Evolutionary conservation across 1,284 basidiomycete genomes (phyloP).

Genomic region (Coriolopsis trogii): DNA sequence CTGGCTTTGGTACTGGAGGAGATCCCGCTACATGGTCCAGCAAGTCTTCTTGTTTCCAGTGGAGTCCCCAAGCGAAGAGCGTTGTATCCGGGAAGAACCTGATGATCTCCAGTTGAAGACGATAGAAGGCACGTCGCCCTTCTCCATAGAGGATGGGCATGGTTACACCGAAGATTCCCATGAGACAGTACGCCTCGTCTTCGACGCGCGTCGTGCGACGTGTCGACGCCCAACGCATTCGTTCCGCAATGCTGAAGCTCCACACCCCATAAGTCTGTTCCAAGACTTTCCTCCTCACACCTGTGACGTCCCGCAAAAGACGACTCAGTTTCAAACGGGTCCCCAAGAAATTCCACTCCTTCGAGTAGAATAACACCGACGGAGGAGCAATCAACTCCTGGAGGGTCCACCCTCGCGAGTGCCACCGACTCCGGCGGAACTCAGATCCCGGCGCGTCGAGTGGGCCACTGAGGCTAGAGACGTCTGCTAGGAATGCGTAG

Average conservation of each 20-base stretch:
- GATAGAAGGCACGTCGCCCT: background rate
- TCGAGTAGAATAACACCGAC: constrained; percentile 1
- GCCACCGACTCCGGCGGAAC: background rate
- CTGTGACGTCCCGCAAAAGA: background rate
- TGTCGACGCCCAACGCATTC: constrained; percentile 1
- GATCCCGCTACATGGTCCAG: no score
- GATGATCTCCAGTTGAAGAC: constrained; percentile 8
- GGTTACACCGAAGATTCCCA: constrained; percentile 1
- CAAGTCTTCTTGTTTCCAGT: background rate
- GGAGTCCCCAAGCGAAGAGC: constrained; percentile 8
- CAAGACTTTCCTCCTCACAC: background rate
- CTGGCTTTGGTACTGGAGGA: no score
- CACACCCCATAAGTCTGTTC: background rate
- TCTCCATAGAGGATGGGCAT: constrained; percentile 11
- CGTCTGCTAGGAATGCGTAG: constrained; percentile 3
- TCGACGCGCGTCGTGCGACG: background rate
- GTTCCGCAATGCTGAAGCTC: constrained; percentile 1
- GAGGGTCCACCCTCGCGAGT: background rate
- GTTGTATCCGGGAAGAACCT: background rate
- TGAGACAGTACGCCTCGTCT: constrained; percentile 6
- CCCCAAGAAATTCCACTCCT: background rate
- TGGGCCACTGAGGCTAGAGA: background rate
- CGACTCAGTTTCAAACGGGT: constrained; percentile 1
- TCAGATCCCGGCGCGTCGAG: background rate
- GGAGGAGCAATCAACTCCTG: background rate